Evolutionary conservation across 768 basidiomycete species (phyloP).

Genomic region (Pleurotus giganteus): DNA sequence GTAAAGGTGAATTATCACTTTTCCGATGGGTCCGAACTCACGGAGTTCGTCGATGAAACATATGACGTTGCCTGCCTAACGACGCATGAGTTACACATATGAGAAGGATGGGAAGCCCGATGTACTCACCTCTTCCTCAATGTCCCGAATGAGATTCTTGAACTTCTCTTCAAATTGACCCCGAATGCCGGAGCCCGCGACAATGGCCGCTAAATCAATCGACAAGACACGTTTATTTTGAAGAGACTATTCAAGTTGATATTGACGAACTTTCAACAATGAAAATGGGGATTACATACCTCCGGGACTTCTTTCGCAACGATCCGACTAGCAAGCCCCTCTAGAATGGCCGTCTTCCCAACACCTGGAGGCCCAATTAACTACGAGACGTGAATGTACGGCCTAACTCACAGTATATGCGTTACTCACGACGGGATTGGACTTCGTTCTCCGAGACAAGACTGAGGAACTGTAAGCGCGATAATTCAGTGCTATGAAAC

Average conservation of each 20-base stretch:
- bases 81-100: constrained; percentile 10
- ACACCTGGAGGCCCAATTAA: constrained; percentile 87
- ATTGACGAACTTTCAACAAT: neutral
- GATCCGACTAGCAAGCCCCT: constrained; percentile 85
- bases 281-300: constrained; percentile 36
- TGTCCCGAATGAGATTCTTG: constrained; percentile 86
- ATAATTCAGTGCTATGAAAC: neutral
- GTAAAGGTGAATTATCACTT: neutral
- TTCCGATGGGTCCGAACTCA: constrained; percentile 36
- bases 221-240: constrained; percentile 87
- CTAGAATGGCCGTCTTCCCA: constrained; percentile 90
- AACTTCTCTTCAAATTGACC: constrained; percentile 95
- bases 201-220: constrained; percentile 77
- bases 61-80: constrained; percentile 71
- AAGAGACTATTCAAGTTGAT: constrained; percentile 52
- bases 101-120: constrained; percentile 19
- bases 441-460: constrained; percentile 85
- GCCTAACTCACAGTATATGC: neutral
- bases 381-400: constrained; percentile 27
- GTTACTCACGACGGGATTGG: constrained; percentile 79
- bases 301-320: constrained; percentile 90
- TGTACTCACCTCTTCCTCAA: constrained; percentile 74
- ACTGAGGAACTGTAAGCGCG: constrained; percentile 39
- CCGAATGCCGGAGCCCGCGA: constrained; percentile 89
- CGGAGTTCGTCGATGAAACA: constrained; percentile 96